phyloP scores from a whole-genome alignment of 1,139 yeast genomes.

The Hemisphaericaspora xylofermentans region DNA sequence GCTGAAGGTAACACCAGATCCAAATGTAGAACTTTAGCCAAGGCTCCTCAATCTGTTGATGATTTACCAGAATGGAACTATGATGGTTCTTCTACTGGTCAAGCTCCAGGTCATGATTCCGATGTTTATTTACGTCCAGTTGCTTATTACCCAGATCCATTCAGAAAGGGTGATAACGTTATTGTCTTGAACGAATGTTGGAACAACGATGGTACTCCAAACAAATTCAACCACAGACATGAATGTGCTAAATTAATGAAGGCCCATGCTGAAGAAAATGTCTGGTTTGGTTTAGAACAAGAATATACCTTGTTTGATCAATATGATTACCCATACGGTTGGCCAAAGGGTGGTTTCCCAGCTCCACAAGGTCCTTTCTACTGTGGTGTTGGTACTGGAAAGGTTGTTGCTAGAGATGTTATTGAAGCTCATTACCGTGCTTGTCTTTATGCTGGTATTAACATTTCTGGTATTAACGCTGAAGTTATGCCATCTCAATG shows the following conservation, averaged over 20 bases:
- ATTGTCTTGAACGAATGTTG: conserved; percentile 95
- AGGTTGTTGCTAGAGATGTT: conserved; percentile 96
- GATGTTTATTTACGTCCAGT: conserved; percentile 93
- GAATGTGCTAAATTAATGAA: conserved; percentile 95
- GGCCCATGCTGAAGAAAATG: conserved; percentile 80
- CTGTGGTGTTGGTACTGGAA: conserved; percentile 99
- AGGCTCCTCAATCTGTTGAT: conserved; percentile 69
- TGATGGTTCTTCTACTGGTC: conserved; percentile 97
- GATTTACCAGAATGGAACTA: conserved; percentile 99
- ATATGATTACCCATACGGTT: conserved; percentile 87
- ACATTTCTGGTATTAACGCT: conserved; percentile 95
- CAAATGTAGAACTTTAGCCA: conserved; percentile 81
- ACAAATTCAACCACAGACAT: conserved; percentile 96
- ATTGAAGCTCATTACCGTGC: conserved; percentile 99
- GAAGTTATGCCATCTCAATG: conserved; percentile 99
- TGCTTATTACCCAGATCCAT: conserved; percentile 92
- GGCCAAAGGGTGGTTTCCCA: conserved; percentile 99
- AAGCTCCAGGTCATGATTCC: conserved; percentile 98
- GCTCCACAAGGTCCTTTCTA: conserved; percentile 99
- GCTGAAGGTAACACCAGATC: conserved; percentile 91
- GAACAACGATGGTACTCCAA: conserved; percentile 99
- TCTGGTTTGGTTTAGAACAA: conserved; percentile 99
- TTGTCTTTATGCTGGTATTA: conserved; percentile 86
- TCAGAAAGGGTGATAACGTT: conserved; percentile 96
- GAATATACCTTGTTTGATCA: conserved; percentile 96